Base-by-base conservation (phyloP, 1,139 yeast species). In the Nakaseomyces sp. region DNA sequence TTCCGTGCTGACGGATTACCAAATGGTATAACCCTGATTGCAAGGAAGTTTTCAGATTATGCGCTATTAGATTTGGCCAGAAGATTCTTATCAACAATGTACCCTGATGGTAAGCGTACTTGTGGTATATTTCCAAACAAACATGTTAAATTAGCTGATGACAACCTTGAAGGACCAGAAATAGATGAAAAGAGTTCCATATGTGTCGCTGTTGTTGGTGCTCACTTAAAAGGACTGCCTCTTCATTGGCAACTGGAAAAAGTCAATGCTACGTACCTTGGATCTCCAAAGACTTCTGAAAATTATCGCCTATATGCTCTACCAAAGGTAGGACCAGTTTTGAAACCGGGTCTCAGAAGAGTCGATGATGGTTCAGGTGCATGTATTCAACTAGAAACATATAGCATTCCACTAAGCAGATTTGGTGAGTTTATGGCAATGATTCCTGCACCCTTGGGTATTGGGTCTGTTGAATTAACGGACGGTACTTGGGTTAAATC, bases 391-490 rank as follows among this genome's bases (percentile, higher is more conserved):
- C 65, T 89, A 37, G 97, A 91, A 65, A 74, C 86, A 16, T 91
- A 91, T 70, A 75, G 89, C 41, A 74, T 91, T 40, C 96, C 97
- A 28, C 64, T 64, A 35, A 88, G 77, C 52, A 70, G 64, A 13
- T 87, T 89, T 66, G 97, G 96, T 52, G 74, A 72, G 24, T 89
- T 91, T 57, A 81, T 91, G 31, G 63, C 81, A 9, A 79, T 83
- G 82, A 95, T 91, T 30, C 96, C 97, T 10, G 85, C 83, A 55
- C 98, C 98, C 25, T 72, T 91, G 49, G 98, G 96, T 37, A 88
- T 91, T 58, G 98, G 98, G 10, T 78, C 89, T 13, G 91, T 85
- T 37, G 94, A 88, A 65, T 73, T 87, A 41, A 79, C 71, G 44
- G 70, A 76, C 47, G 96, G 96, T 26, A 75, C 78, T 52, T 79